Conservation (phyloP, 2,329 filamentous ascomycete species). For the Paradendryphiella salina region DNA sequence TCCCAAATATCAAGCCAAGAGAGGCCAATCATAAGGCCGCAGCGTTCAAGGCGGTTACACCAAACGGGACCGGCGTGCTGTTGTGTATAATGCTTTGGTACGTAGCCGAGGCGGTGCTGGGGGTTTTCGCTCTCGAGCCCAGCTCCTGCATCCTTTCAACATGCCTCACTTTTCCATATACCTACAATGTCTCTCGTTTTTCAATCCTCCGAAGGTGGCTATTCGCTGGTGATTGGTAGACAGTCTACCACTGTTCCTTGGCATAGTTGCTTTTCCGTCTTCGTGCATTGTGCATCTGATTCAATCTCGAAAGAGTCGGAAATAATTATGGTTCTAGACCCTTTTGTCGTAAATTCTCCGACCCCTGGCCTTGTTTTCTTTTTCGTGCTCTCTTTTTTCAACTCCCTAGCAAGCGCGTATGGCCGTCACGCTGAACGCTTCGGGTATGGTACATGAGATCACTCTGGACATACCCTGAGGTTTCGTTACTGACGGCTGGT, state of each 20-base stretch:
- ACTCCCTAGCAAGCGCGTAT: neutral
- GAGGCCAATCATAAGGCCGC: conserved; percentile 11
- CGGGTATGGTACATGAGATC: neutral
- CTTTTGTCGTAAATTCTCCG: conserved; percentile 6
- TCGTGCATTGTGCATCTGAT: conserved; percentile 13
- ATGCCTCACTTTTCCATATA: conserved; percentile 10
- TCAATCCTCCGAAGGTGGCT: conserved; percentile 12
- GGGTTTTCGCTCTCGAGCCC: conserved; percentile 9
- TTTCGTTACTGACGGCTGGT: conserved; percentile 3
- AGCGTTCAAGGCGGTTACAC: conserved; percentile 22
- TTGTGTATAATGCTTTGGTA: conserved; percentile 27
- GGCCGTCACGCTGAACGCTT: neutral
- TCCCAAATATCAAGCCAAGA: conserved; percentile 14
- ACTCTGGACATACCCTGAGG: neutral
- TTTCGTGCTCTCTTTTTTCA: conserved; percentile 1
- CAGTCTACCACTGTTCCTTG: conserved; percentile 13
- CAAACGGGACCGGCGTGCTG: conserved; percentile 14
- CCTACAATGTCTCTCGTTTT: conserved; percentile 6
- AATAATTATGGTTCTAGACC: conserved; percentile 6
- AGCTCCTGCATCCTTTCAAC: conserved; percentile 17
- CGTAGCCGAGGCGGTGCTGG: conserved; percentile 22
- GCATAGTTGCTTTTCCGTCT: conserved; percentile 16
- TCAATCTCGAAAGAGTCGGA: conserved; percentile 15
- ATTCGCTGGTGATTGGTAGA: conserved; percentile 13
- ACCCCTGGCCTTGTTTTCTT: neutral